phyloP scores from a whole-genome alignment of 2,329 filamentous ascomycete species.

The Helotiales sp. region DNA sequence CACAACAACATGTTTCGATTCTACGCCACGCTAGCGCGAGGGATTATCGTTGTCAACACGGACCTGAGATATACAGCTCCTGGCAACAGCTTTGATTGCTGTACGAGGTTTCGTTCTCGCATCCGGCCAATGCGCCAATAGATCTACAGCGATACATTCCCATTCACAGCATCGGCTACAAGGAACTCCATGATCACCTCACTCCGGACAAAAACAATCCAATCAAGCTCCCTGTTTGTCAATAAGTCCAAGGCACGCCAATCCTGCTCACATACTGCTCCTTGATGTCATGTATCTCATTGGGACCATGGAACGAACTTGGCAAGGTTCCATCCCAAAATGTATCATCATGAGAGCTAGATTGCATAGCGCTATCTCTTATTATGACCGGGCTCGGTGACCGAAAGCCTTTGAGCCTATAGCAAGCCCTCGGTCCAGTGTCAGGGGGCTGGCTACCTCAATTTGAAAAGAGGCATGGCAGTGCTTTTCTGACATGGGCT shows the following conservation, averaged over 20 bases:
- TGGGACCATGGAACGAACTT: neutral
- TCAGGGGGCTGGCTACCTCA: slow-evolving; percentile 4
- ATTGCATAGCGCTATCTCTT: neutral
- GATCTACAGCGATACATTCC: slow-evolving; percentile 2
- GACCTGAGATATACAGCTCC: neutral
- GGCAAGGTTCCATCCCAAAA: slow-evolving; percentile 1
- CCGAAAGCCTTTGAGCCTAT: slow-evolving; percentile 14
- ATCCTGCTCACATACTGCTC: neutral
- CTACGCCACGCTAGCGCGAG: slow-evolving; percentile 3
- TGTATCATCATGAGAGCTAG: slow-evolving; percentile 3
- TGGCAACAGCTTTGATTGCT: neutral
- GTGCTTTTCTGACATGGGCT: neutral
- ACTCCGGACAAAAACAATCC: neutral
- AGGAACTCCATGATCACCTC: slow-evolving; percentile 4
- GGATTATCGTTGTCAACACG: slow-evolving; percentile 5
- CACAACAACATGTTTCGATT: neutral
- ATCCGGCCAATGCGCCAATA: slow-evolving; percentile 12
- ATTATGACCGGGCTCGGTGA: slow-evolving; percentile 10
- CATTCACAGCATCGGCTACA: neutral
- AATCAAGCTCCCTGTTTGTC: slow-evolving; percentile 3
- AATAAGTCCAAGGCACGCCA: neutral
- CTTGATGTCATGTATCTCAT: neutral
- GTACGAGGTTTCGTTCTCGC: slow-evolving; percentile 3
- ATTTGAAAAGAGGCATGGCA: neutral
- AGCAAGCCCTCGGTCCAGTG: neutral